Base-by-base conservation (phyloP, 148 eudicot genomes). In the Dysphania ambrosioides region DNA sequence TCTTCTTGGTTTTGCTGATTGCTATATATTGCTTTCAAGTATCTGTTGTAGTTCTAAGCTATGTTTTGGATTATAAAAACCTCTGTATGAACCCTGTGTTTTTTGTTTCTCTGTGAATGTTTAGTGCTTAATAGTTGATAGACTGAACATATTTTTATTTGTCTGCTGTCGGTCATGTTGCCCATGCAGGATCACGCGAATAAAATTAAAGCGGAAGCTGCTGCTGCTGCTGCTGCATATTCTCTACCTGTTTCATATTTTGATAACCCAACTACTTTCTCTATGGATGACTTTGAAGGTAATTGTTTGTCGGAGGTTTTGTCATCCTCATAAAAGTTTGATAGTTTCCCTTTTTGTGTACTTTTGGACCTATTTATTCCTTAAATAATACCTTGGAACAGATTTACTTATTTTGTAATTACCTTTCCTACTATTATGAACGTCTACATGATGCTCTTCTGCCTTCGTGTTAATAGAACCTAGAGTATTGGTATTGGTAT, bases 241-340 rank as follows among this genome's bases (percentile, higher is more conserved):
- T 83, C 77, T 76, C 68, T 71, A 49, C 86, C 86, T 40, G 65
- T 78, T 66, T 78, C 87, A 31, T 85, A 74, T 70, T 86, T 84
- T 75, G 85, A 78, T 67, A 70, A 68, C 58, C 18, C 88, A 64
- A 86, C 93, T 53, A 72, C 84, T 38, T 95, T 89, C 79, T 85
- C 97, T 62, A 85, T 87, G 88, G 97, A 90, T 75, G 99, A 95
- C 83, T 95, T 95, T 83, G 97, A 92, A 92, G 99, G 99, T 90
- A 85, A 66, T 34, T 27, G 35, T 53, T 23, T 34, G 26, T 35
- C 6, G 8, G 26, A 9, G 27, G 9, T 27, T 59, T 4, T 59
- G 32, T 24, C 32, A 59, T 24, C 53, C 53, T 47, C 5, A 12
- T 21, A 47, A 18, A 47, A 15, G 51, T 44, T 10, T 44, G 5